These are phyloP conservation scores for Spathaspora girioi DNA, from an alignment of 805 yeast genomes.

Conservation along the genomic window DNA sequence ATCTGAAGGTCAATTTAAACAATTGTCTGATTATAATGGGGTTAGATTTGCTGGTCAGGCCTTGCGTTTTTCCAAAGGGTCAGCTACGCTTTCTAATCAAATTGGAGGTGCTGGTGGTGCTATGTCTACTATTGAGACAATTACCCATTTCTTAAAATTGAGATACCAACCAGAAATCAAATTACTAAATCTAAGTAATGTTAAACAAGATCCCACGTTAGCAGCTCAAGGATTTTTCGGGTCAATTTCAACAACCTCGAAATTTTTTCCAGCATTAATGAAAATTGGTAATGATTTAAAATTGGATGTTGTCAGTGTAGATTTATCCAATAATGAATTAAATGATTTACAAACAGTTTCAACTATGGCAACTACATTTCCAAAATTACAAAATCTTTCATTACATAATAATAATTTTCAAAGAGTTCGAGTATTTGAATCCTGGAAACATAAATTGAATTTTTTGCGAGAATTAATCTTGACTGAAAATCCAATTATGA, in stretches of 20 bases:
- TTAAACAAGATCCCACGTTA: slow-evolving; percentile 62
- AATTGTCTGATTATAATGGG: slow-evolving; percentile 63
- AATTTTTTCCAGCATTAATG: slow-evolving; percentile 88
- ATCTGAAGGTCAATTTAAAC: slow-evolving; percentile 52
- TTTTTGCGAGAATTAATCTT: slow-evolving; percentile 73
- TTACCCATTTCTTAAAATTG: slow-evolving; percentile 56
- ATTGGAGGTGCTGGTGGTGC: slow-evolving; percentile 7
- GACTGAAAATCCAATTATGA: slow-evolving; percentile 70
- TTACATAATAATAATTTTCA: slow-evolving; percentile 70
- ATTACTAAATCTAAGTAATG: slow-evolving; percentile 65
- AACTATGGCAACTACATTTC: slow-evolving; percentile 70
- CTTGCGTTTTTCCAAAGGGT: slow-evolving; percentile 47
- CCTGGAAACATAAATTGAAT: slow-evolving; percentile 74
- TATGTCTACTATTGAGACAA: slow-evolving; percentile 52
- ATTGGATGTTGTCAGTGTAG: slow-evolving; percentile 66
- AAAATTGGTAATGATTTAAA: slow-evolving; percentile 61
- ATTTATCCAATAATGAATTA: slow-evolving; percentile 58
- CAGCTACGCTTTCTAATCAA: slow-evolving; percentile 13
- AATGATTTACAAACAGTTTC: slow-evolving; percentile 57
- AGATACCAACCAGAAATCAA: slow-evolving; percentile 65
- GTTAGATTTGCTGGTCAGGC: slow-evolving; percentile 74
- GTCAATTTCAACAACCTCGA: slow-evolving; percentile 58
- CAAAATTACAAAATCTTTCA: slow-evolving; percentile 73
- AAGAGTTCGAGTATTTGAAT: slow-evolving; percentile 57
- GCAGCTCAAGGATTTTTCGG: slow-evolving; percentile 61